Evolutionary conservation across 2,329 filamentous ascomycete species (phyloP), one percentile per base, ranked within the genome.

Genomic region (Diaporthe nobilis): DNA sequence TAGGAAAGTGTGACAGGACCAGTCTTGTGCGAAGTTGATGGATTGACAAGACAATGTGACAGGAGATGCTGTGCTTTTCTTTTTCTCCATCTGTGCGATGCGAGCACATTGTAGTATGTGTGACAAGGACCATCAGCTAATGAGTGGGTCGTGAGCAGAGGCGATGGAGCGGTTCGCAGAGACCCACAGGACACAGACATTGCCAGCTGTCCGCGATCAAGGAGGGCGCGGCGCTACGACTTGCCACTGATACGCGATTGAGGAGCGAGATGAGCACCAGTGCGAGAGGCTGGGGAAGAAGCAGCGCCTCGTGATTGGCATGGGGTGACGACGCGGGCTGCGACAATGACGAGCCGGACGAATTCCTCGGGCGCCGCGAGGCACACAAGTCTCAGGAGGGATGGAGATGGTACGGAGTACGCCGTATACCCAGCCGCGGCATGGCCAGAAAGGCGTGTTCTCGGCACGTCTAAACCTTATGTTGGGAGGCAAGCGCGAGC

Each of bases 361-460:
- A 28, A 73, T 73, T 65, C 71, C 71, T 73, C 71, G 71, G 57
- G 49, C 39, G 37, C 39, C 71, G 71, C 71, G 49, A 73, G 37
- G 49, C 25, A 57, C 49, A 25, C 58, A 25, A 63, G 31, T 63
- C 42, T 51, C n/a, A 72, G 55, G 57, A n/a, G 44, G 44, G 3
- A 44, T 25, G 34, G 20, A n/a, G 47, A 37, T 20, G 47, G 31
- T 53, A 53, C 47, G 47, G 65, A 39, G 47, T 17, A 53, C 31
- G 22, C 65, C 47, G 65, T 53, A 37, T 8, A 51, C 47, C 47
- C 31, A 53, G 65, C 47, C 47, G 65, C 31, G 47, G 31, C 47
- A 39, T 39, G 8, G n/a, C 31, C 8, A 42, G 42, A 55, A 42
- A 20, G 47, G 65, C 55, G 49, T 55, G 34, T 42, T 42, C 34